A percentile compares a stretch with the other conserved stretches of the same genome.
These are phyloP conservation scores for Casuarina cunninghamiana DNA, from an alignment of 306 rosid species.

Conservation along the genomic window DNA sequence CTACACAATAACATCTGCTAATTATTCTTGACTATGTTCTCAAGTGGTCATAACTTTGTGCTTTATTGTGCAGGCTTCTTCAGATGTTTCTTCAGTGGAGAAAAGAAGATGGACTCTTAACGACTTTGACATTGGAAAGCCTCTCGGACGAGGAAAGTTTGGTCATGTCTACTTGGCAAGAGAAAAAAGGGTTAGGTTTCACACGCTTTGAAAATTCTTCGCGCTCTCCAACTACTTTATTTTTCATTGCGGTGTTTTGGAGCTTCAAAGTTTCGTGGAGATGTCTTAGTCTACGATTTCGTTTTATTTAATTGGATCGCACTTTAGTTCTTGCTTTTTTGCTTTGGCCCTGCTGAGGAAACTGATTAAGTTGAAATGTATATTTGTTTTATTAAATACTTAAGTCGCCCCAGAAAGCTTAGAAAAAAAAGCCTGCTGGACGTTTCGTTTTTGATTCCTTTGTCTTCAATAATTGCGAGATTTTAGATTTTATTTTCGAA, in stretches of 20 bases:
- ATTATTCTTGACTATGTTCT: background rate
- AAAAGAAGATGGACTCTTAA: conserved; percentile 83
- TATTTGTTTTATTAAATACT: background rate
- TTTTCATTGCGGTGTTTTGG: background rate
- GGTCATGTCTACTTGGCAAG: conserved; percentile 99
- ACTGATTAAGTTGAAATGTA: background rate
- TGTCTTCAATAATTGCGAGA: background rate
- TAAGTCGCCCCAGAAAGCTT: background rate
- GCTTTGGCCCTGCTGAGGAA: background rate
- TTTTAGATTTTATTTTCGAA: background rate
- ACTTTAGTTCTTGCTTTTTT: background rate
- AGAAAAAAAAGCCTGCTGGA: background rate
- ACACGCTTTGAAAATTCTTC: background rate
- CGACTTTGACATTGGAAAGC: conserved; percentile 94
- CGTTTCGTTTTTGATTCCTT: background rate
- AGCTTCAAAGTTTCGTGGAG: background rate
- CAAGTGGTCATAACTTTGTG: background rate
- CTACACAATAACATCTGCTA: background rate
- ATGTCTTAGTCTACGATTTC: background rate
- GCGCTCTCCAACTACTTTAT: background rate
- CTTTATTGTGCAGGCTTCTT: conserved; percentile 48
- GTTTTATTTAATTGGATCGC: background rate
- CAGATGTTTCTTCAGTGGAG: conserved; percentile 64
- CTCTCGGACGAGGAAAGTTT: conserved; percentile 97
- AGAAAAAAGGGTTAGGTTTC: conserved; percentile 72